Base-by-base conservation (phyloP, 768 basidiomycete genomes). In the Pulveroboletus sp. region DNA sequence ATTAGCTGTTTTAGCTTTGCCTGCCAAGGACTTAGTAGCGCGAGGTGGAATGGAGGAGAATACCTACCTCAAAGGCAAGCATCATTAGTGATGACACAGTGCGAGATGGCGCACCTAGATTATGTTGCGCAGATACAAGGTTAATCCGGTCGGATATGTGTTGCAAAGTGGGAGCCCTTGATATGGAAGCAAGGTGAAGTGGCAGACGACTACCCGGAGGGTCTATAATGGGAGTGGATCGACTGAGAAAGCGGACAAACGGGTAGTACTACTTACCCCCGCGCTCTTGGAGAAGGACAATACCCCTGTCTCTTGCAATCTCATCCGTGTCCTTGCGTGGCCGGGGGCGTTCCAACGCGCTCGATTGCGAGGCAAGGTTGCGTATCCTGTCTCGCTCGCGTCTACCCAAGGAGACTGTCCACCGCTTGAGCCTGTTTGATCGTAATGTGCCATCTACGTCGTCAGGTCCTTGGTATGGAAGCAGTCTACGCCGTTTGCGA, bases 1-100 rank as follows among this genome's bases (percentile, higher is more conserved):
- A 92, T 85, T 23, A 91, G 78, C 49, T 90, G 86, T 61, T 92
- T 92, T 5, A 92, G 75, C 62, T 89, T 88, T 16, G 86, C 86
- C 87, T 90, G 52, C 14, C 29, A 33, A 3, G 24, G 40, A 4
- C 21, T 49, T 27, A 49, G 52, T 45, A 2, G 21, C 8, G 13
- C 10, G 17, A 10, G 16, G 24, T 31, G 19, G 21, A 25, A 43
- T 21, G 12, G 6, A n/a, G 25, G 17, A 12, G 20, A 40, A 63
- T 71, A 10, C 51, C n/a, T 36, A 87, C 87, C 74, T 92, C 88
- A 58, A 83, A 85, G 2, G 89, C 89, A 40, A 89, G 76, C 65
- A 82, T 81, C 75, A 90, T 78, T 3, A 91, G 72, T 3, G 81
- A 73, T 12, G 87, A 74, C 7, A 87, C 89, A 7, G 73, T 67